A percentile compares a stretch with the other conserved stretches of the same genome.
Evolutionary conservation across 2,329 filamentous ascomycete species (phyloP).

Genomic region (Fusarium agapanthi): DNA sequence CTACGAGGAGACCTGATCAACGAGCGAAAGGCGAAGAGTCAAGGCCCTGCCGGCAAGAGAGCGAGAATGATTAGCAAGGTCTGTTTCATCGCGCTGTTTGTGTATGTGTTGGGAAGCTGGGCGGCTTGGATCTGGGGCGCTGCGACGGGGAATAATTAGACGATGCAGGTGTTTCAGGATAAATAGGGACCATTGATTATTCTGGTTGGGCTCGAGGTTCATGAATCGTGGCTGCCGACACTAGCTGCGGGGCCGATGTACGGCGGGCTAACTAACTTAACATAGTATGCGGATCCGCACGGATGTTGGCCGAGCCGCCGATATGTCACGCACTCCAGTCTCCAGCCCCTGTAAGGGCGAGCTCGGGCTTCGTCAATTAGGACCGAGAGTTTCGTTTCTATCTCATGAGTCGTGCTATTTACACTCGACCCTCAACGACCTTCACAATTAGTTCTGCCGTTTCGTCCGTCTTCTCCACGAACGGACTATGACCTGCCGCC

Average conservation of each 20-base stretch:
- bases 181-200: no score
- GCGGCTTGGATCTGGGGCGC: not conserved
- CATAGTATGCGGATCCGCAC: not conserved
- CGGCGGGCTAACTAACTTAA: not conserved
- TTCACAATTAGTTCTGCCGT: not conserved
- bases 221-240: not conserved
- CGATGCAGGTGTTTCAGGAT: not conserved
- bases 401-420: not conserved
- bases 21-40: not conserved
- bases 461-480: not conserved
- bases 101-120: not conserved
- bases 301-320: not conserved
- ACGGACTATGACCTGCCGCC: slow-evolving; percentile 10
- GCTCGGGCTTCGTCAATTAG: not conserved
- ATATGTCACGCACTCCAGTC: not conserved
- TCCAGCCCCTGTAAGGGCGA: not conserved
- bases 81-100: not conserved
- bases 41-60: rapidly evolving
- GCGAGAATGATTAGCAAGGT: not conserved
- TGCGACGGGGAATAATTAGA: not conserved
- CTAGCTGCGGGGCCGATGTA: not conserved
- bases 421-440: not conserved
- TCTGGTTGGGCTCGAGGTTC: not conserved
- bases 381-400: not conserved
- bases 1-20: not conserved